These are phyloP conservation scores for Dioszegia crocea DNA, from an alignment of 768 basidiomycete genomes.

Conservation along the genomic window DNA sequence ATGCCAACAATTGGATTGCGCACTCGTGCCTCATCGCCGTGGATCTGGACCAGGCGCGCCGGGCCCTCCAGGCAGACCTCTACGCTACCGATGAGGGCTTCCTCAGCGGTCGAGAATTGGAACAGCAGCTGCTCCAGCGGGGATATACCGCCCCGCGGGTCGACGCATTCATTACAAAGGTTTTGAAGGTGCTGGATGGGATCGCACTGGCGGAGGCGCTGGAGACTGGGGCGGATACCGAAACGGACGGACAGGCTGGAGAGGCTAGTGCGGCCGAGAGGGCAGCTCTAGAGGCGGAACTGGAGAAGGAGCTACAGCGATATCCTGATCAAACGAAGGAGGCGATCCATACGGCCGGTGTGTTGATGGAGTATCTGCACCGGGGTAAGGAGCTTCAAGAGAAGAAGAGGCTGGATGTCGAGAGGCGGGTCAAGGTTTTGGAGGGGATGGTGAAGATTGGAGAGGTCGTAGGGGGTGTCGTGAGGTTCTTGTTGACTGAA, in stretches of 20 bases:
- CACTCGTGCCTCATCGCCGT: constrained; percentile 38
- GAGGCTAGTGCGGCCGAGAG: neutral
- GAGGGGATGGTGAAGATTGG: constrained; percentile 44
- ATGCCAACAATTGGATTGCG: constrained; percentile 38
- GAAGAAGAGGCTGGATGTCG: constrained; percentile 37
- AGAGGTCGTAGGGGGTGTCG: constrained; percentile 38
- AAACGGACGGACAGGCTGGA: neutral
- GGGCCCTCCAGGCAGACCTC: constrained; percentile 32
- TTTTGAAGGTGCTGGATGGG: constrained; percentile 40
- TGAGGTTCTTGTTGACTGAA: constrained; percentile 40
- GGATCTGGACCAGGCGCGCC: constrained; percentile 36
- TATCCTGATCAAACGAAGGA: constrained; percentile 37
- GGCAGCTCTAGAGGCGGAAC: constrained; percentile 16
- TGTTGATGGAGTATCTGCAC: constrained; percentile 31
- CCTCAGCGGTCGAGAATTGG: constrained; percentile 29
- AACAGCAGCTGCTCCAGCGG: constrained; percentile 17
- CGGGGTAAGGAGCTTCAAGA: constrained; percentile 38
- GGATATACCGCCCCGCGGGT: constrained; percentile 31
- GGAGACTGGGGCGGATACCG: constrained; percentile 8
- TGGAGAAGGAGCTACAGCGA: constrained; percentile 15
- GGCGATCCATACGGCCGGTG: constrained; percentile 24
- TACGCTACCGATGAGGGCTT: constrained; percentile 42
- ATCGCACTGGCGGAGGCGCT: constrained; percentile 38
- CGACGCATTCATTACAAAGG: constrained; percentile 40
- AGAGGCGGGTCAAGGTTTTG: constrained; percentile 39